Conservation (phyloP, 257 asterid species). For the Lantana camara region DNA sequence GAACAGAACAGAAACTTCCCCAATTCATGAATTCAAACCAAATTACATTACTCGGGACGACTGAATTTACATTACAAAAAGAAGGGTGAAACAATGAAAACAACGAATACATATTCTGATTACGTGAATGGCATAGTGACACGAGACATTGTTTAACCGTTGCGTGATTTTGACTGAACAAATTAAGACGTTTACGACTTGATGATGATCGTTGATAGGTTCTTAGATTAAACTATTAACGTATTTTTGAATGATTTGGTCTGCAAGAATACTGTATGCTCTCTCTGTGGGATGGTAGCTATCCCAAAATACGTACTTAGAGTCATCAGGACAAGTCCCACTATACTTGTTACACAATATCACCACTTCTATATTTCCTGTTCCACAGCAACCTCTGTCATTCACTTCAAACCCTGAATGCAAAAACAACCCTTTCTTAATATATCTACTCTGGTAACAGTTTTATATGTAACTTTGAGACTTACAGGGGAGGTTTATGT, state of each 20-base stretch:
- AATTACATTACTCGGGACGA: background rate
- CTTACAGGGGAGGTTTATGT: no score
- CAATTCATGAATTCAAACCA: background rate
- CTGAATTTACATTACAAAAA: background rate
- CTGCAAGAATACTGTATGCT: constrained; percentile 36
- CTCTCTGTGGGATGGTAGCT: constrained; percentile 54
- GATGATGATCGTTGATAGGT: background rate
- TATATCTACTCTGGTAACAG: no score
- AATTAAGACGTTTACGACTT: no score
- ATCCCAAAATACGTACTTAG: constrained; percentile 54
- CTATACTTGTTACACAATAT: constrained; percentile 37
- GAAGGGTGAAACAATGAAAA: background rate
- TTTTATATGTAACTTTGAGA: no score
- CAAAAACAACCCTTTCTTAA: background rate
- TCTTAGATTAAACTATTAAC: constrained; percentile 19
- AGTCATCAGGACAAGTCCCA: constrained; percentile 36
- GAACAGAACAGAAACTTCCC: background rate
- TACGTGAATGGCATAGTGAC: background rate
- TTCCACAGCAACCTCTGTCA: constrained; percentile 57
- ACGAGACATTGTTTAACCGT: background rate
- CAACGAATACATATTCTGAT: background rate
- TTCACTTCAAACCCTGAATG: constrained; percentile 44
- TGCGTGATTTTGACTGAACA: background rate
- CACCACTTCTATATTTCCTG: constrained; percentile 41
- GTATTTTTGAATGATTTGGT: constrained; percentile 28